Base-by-base conservation (phyloP, 352 stramenopile genomes). In the Phytopythium vexans region DNA sequence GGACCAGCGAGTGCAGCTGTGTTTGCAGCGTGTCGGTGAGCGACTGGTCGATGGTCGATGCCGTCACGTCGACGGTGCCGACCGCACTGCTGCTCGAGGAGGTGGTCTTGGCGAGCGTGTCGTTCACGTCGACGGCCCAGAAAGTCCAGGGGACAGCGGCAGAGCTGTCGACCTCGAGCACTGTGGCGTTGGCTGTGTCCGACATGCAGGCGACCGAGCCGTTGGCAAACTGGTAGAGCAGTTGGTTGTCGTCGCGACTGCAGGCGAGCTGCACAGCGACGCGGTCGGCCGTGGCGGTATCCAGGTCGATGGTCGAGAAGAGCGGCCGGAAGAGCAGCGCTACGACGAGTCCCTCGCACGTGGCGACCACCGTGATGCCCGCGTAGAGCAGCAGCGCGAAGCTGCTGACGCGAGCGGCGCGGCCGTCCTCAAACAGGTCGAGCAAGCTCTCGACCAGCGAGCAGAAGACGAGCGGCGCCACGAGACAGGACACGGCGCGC, bases 381-480 rank as follows among this genome's bases (percentile, higher is more conserved):
- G 55, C 33, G 34, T 64, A 77, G 21, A 72, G 6, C 42, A 62
- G 4, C 14, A 52, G 42, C 8, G 58, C 57, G 31, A 47, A 49
- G 37, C 14, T 21, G 12, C 63, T 58, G 39, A 77, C 58, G 8
- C 36, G 38, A 14, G 37, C 41, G 16, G 62, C 52, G 41, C 69
- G 68, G 44, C 54, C 54, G 3, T 62, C 52, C 6, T 51, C 39
- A 1, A 65, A 32, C 50, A 77, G 58, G 35, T 77, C 68, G 3
- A 52, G 53, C 45, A 77, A 60, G 40, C 53, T 56, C 12, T 66
- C 60, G 1, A 68, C 52, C 21, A 76, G 40, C n/a, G 51, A 62
- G 49, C 66, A 70, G 49, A 77, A 74, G 8, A 77, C 54, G n/a
- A 74, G 16, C 1, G 68, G 68, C 1, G 48, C 53, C 8, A 77